Evolutionary conservation across 176 grass and related monocot genomes (phyloP), one percentile per base, ranked within the genome.

Genomic region (Oryza punctata): DNA sequence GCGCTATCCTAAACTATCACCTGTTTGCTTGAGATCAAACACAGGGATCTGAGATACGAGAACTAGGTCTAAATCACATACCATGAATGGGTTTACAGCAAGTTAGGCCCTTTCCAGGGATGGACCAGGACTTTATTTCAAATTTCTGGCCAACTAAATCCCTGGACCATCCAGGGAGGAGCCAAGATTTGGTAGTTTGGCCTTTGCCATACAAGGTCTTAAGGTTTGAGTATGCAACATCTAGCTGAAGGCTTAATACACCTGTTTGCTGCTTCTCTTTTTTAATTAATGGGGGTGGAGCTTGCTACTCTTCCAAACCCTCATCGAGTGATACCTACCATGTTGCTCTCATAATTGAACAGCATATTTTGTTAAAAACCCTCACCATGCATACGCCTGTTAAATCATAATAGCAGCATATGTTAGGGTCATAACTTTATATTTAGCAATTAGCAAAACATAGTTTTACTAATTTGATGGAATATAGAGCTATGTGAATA

Each of bases 21-120:
- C 46, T 33, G 67, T 68, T 52, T 54, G 28, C 45, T 50, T 37
- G 44, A 70, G 33, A 13, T 37, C 8, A 21, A 63, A 29, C 57
- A 81, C 32, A 29, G 1, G 50, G 79, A 27, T 72, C 2, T n/a
- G 19, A 81, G 45, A 43, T 81, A 72, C 10, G 49, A 65, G 59
- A 78, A 28, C 63, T 37, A 16, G 35, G 15, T 78, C 9, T 26
- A 65, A 45, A 21, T 10, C 9, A 25, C 5, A 35, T 35, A 35
- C 33, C 33, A 35, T 35, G 33, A 35, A 35, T 35, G 33, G 33
- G 33, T 35, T 78, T 65, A 60, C 54, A 60, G 37, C 10, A 2
- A 32, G 16, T n/a, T 26, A 70, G 50, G 18, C 6, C 50, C 50
- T 54, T 54, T 54, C 50, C 50, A 54, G 50, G 50, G 18, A 54